phyloP scores from a whole-genome alignment of 2,329 filamentous ascomycete species.

The Curvularia spicifera region DNA sequence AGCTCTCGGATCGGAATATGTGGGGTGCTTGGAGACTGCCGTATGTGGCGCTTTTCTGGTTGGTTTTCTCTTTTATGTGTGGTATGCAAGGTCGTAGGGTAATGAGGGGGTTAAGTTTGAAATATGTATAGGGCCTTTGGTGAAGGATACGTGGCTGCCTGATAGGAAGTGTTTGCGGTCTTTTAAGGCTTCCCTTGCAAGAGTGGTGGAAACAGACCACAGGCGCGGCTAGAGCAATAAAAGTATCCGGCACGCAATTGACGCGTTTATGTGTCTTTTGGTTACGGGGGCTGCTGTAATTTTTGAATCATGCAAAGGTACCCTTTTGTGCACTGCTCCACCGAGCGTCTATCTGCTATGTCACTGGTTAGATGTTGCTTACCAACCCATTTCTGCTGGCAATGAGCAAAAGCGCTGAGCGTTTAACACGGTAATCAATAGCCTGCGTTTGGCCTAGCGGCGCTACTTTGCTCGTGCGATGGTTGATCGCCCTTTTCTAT shows the following conservation, averaged over 20 bases:
- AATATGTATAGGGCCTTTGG: background rate
- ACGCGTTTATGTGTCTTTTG: background rate
- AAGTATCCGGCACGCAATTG: background rate
- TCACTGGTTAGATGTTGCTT: background rate
- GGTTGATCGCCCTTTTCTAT: background rate
- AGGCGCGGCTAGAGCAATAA: background rate
- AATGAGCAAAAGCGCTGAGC: background rate
- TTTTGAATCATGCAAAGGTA: background rate
- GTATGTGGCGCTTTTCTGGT: background rate
- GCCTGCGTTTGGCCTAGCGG: background rate
- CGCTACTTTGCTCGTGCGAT: background rate
- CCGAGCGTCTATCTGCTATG: background rate
- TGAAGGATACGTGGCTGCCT: background rate
- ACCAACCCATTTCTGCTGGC: background rate
- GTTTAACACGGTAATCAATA: background rate
- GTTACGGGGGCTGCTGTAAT: background rate
- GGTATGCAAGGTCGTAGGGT: too few relatives aligned
- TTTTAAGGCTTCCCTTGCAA: background rate
- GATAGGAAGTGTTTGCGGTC: too few relatives aligned
- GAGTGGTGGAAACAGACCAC: background rate
- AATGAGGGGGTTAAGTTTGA: background rate
- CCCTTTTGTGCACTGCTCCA: background rate
- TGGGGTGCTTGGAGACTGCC: background rate
- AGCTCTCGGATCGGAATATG: background rate
- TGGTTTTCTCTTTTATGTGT: background rate